Percentiles rank a stretch among this genome's conserved stretches.
Evolutionary conservation across 78 protist genomes (phyloP).

Genomic region (Andalucia godoyi): DNA sequence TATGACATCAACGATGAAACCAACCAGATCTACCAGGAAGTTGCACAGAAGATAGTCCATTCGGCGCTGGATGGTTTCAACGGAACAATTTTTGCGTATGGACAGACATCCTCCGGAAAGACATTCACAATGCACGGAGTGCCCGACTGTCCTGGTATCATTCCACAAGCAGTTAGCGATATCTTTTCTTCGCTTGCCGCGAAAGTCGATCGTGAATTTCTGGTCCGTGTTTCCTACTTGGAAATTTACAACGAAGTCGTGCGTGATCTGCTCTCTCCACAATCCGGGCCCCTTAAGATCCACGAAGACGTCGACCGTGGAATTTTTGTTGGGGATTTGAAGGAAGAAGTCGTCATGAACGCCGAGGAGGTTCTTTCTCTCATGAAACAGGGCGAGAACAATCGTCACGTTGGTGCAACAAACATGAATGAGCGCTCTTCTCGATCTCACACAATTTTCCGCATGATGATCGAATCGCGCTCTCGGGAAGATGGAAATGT

Average conservation of each 20-base stretch:
- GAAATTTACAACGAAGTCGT: slow-evolving; percentile 21
- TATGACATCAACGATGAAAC: background rate
- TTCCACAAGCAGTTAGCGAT: slow-evolving; percentile 5
- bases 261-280: slow-evolving; percentile 17
- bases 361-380: background rate
- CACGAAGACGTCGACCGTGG: slow-evolving; percentile 20
- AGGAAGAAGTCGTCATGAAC: background rate
- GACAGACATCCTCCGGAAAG: slow-evolving; percentile 38
- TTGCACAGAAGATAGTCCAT: slow-evolving; percentile 5
- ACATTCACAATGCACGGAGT: slow-evolving; percentile 53
- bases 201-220: slow-evolving; percentile 7
- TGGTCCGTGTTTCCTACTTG: slow-evolving; percentile 2
- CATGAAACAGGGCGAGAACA: background rate
- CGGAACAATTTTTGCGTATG: slow-evolving; percentile 28
- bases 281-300: background rate
- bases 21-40: background rate
- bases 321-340: background rate
- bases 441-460: slow-evolving; percentile 50
- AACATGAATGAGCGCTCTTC: slow-evolving; percentile 39
- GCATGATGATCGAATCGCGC: background rate
- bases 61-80: slow-evolving; percentile 10
- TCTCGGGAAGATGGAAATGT: background rate
- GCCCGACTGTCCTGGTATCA: slow-evolving; percentile 18
- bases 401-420: slow-evolving; percentile 26
- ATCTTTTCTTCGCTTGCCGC: too few relatives aligned